Evolutionary conservation across 257 asterid species (phyloP).

Genomic region (Salvia miltiorrhiza): DNA sequence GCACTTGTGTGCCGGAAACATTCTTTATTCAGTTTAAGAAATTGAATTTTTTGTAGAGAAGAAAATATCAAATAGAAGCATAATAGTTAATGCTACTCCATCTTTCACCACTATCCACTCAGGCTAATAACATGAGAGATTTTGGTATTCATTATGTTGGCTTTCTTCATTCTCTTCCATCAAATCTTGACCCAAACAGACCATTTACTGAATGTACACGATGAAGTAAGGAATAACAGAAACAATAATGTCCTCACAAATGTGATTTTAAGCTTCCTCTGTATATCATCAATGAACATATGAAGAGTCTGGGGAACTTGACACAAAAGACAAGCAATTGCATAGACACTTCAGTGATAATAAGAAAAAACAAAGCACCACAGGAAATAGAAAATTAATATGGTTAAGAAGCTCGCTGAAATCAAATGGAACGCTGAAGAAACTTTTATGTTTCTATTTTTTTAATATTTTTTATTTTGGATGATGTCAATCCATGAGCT

Average conservation of each 20-base stretch:
- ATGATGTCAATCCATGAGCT: background rate
- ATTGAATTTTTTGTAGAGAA: background rate
- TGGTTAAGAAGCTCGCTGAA: background rate
- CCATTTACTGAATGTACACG: background rate
- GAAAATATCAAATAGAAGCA: background rate
- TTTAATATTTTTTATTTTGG: background rate
- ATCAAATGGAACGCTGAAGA: background rate
- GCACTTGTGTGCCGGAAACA: background rate
- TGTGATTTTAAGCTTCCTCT: background rate
- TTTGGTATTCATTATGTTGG: background rate
- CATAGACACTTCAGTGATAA: background rate
- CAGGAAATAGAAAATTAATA: background rate
- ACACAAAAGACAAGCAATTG: background rate
- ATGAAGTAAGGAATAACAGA: background rate
- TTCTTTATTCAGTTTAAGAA: background rate
- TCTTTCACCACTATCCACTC: background rate
- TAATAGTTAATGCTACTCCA: background rate
- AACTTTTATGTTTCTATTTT: background rate
- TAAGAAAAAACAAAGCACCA: background rate
- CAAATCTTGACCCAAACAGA: conserved; percentile 1
- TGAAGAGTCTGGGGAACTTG: background rate
- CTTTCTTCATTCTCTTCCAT: background rate
- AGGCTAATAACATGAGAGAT: background rate
- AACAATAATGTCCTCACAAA: background rate
- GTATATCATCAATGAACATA: background rate